These are phyloP conservation scores for Toxicodendron radicans DNA, from an alignment of 345 rosid species.

Conservation along the genomic window DNA sequence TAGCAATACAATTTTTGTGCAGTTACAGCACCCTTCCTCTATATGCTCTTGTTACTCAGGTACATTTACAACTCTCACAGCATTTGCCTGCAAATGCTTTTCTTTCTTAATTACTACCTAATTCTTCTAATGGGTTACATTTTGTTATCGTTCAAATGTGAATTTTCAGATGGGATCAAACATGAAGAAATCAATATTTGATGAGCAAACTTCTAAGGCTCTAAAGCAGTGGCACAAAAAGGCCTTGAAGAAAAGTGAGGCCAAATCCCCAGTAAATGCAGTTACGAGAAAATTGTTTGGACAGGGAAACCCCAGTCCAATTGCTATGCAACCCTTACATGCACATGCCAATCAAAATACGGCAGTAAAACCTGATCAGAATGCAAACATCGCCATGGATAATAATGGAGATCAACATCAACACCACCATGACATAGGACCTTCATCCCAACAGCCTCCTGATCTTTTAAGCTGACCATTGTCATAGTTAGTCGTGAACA, in stretches of 20 bases:
- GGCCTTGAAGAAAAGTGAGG: conserved; percentile 53
- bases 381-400: conserved; percentile 55
- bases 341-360: conserved; percentile 9
- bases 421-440: not conserved
- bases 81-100: too few relatives aligned
- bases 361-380: conserved; percentile 8
- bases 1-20: conserved; percentile 76
- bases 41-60: conserved; percentile 99
- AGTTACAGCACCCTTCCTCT: conserved; percentile 95
- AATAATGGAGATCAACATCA: conserved; percentile 26
- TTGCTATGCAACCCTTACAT: conserved; percentile 24
- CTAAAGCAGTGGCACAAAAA: conserved; percentile 76
- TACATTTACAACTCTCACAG: conserved; percentile 3
- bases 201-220: conserved; percentile 85
- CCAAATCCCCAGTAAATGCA: conserved; percentile 4
- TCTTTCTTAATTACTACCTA: too few relatives aligned
- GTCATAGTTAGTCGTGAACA: not conserved
- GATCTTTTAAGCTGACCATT: conserved; percentile 30
- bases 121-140: not conserved
- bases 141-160: not conserved
- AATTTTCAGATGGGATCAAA: conserved; percentile 88
- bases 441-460: conserved; percentile 16
- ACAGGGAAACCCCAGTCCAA: conserved; percentile 23
- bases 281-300: not conserved
- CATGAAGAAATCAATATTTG: conserved; percentile 91